phyloP scores from a whole-genome alignment of 2,329 filamentous ascomycete species.

The Fusarium pseudonygamai region DNA sequence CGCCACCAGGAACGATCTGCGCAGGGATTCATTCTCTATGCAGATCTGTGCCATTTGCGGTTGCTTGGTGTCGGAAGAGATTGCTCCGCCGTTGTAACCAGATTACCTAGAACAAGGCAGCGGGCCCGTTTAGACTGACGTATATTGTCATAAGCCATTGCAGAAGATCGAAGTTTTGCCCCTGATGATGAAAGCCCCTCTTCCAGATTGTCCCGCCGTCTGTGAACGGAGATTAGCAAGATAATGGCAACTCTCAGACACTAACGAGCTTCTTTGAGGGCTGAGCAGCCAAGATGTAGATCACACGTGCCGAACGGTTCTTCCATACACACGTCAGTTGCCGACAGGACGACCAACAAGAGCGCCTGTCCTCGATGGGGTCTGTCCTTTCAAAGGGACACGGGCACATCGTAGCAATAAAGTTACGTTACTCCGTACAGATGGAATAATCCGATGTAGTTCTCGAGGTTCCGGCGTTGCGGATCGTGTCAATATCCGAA shows the following conservation, averaged over 20 bases:
- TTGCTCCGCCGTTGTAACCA: conserved; percentile 19
- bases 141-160: not conserved
- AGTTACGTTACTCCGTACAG: not conserved
- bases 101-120: conserved; percentile 7
- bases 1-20: conserved; percentile 43
- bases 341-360: conserved; percentile 5
- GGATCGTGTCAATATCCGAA: conserved; percentile 23
- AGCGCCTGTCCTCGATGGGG: not conserved
- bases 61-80: conserved; percentile 26
- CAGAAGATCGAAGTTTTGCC: not conserved
- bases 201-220: conserved; percentile 12
- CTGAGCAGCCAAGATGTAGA: conserved; percentile 30
- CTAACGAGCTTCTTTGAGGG: conserved; percentile 18
- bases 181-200: not conserved
- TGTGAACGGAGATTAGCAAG: conserved; percentile 21
- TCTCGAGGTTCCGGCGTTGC: conserved; percentile 25
- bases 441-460: not conserved
- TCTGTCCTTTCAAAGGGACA: not conserved
- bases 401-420: not conserved
- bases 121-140: conserved; percentile 8
- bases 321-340: conserved; percentile 20
- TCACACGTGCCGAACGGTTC: conserved; percentile 40
- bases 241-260: not conserved
- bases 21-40: conserved; percentile 35
- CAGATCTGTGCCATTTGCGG: conserved; percentile 41